Evolutionary conservation across 345 rosid genomes (phyloP).

Genomic region (Excoecaria cochinchinensis): DNA sequence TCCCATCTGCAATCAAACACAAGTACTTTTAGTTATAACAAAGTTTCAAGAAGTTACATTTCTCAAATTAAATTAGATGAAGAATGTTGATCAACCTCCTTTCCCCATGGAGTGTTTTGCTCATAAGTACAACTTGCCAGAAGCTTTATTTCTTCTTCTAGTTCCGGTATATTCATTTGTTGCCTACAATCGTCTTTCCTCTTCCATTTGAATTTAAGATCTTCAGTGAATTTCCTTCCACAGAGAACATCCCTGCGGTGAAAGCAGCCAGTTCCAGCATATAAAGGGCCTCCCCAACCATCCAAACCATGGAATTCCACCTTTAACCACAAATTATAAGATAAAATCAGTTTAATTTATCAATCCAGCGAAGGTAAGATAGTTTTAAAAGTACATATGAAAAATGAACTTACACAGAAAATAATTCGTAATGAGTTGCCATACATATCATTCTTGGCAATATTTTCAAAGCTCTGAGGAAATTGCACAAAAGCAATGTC

Average conservation of each 20-base stretch:
- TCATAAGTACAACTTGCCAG: constrained; percentile 65
- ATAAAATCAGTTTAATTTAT: neutral
- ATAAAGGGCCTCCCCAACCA: constrained; percentile 68
- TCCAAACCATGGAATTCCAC: constrained; percentile 63
- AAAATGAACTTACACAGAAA: constrained; percentile 22
- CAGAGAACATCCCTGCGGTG: constrained; percentile 73
- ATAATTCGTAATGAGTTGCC: constrained; percentile 21
- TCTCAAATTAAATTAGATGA: neutral
- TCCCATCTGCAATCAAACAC: constrained; percentile 59
- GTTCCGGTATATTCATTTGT: constrained; percentile 15
- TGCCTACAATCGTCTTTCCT: constrained; percentile 13
- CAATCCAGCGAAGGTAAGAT: too few relatives aligned
- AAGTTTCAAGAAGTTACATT: neutral
- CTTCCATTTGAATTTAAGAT: constrained; percentile 24
- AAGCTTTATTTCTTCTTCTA: constrained; percentile 38
- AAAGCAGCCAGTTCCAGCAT: constrained; percentile 75
- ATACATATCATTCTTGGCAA: constrained; percentile 59
- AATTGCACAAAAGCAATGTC: constrained; percentile 73
- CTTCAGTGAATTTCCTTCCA: constrained; percentile 38
- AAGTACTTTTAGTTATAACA: neutral
- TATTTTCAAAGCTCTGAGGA: constrained; percentile 51
- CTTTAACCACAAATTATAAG: constrained; percentile 28
- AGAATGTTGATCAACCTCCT: constrained; percentile 39
- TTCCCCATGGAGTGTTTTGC: constrained; percentile 67
- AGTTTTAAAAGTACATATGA: neutral